Evolutionary conservation across 257 asterid species (phyloP).

Genomic region (Vinca minor): DNA sequence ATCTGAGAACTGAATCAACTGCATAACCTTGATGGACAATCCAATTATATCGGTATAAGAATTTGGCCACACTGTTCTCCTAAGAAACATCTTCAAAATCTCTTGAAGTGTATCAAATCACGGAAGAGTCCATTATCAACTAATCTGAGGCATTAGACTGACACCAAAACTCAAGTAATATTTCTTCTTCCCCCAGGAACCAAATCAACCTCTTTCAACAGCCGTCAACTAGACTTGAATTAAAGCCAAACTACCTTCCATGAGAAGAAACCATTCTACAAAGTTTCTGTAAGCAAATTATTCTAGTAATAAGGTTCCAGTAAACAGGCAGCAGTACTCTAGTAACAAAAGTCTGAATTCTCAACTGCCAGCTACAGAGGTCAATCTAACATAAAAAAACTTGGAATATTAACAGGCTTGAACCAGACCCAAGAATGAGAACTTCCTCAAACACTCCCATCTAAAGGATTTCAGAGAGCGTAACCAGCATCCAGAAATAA

Average conservation of each 20-base stretch:
- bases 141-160: neutral
- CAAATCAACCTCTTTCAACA: neutral
- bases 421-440: constrained; percentile 18
- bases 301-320: constrained; percentile 14
- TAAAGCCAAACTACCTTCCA: neutral
- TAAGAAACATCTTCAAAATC: constrained; percentile 7
- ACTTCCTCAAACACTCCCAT: constrained; percentile 23
- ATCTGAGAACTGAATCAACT: neutral
- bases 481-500: constrained; percentile 20
- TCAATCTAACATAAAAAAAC: constrained; percentile 14
- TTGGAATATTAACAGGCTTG: constrained; percentile 15
- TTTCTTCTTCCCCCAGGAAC: neutral
- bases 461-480: constrained; percentile 16
- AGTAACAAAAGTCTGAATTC: neutral
- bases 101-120: constrained; percentile 20
- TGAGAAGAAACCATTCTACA: constrained; percentile 5
- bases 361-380: constrained; percentile 9
- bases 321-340: constrained; percentile 14
- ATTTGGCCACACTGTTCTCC: neutral
- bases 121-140: neutral
- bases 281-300: neutral
- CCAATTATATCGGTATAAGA: neutral
- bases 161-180: neutral
- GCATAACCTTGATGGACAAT: neutral
- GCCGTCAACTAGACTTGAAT: neutral